Base-by-base conservation (phyloP, 2,329 filamentous ascomycete genomes). In the Annulohypoxylon truncatum region DNA sequence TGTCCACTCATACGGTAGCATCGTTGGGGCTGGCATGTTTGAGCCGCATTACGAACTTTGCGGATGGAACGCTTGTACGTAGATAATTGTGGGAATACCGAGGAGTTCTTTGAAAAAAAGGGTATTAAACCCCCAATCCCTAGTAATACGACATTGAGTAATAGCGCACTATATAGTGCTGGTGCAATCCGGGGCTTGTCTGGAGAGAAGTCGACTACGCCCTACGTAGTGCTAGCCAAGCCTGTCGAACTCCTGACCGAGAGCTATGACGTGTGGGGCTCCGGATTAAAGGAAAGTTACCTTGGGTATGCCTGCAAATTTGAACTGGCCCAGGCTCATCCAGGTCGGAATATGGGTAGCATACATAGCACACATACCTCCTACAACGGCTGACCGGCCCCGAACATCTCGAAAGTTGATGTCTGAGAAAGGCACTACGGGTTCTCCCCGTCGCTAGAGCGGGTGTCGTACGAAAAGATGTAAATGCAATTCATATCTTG, bases 231-330 rank as follows among this genome's bases (percentile, higher is more conserved):
- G 22, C 26, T 40, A 22, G 24, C 47, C 13, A 60, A 60, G 33
- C 33, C 29, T 51, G 26, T 38, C 56, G n/a, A 54, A 50, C 18
- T 59, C 33, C 42, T 50, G 48, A 38, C 54, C 64, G 54, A 66
- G 42, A 51, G 44, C 46, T 55, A 26, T 58, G 15, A 63, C n/a
- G 31, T 50, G 59, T 59, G 64, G 64, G 64, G 55, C 54, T 15
- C 12, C 52, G 59, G 59, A 20, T 44, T 56, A 63, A 63, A 12
- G 59, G 59, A 59, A 52, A 38, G 33, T 18, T 13, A 55, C 38
- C 42, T 54, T 31, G 31, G 26, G 38, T 52, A 28, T 20, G 40
- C 35, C 42, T 52, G 42, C 26, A 33, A 53, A 56, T 29, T 29
- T 42, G 22, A 61, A 42, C 51, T 56, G n/a, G n/a, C 35, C 35